Evolutionary conservation across 208 protist genomes (phyloP).

Genomic region (Wallacemonas sp.): DNA sequence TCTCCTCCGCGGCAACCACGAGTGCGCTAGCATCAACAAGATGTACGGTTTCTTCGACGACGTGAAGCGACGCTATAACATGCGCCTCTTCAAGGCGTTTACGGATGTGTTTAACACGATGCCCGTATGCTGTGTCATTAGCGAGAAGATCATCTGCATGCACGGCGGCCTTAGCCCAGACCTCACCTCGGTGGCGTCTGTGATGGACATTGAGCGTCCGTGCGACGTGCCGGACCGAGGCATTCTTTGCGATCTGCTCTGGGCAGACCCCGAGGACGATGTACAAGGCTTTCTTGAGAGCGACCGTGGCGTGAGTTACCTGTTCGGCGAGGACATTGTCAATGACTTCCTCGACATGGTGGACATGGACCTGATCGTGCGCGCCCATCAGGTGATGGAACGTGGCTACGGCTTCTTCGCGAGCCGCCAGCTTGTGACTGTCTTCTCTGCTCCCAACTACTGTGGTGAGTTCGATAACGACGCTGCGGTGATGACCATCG

Average conservation of each 20-base stretch:
- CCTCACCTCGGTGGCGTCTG: slow-evolving; percentile 92
- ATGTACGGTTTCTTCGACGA: slow-evolving; percentile 99
- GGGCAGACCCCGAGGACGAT: slow-evolving; percentile 95
- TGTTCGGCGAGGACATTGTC: slow-evolving; percentile 98
- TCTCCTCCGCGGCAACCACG: slow-evolving; percentile 99
- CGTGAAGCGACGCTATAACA: slow-evolving; percentile 92
- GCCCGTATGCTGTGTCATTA: slow-evolving; percentile 98
- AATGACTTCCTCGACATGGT: slow-evolving; percentile 98
- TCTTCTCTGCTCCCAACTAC: slow-evolving; percentile 99
- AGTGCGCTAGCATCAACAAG: slow-evolving; percentile 97
- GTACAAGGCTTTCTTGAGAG: slow-evolving; percentile 97
- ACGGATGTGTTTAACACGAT: slow-evolving; percentile 99
- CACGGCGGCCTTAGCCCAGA: slow-evolving; percentile 98
- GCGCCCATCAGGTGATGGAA: slow-evolving; percentile 98
- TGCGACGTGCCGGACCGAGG: slow-evolving; percentile 99
- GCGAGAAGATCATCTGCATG: slow-evolving; percentile 99
- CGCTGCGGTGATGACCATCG: slow-evolving; percentile 97
- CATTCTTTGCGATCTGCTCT: slow-evolving; percentile 99
- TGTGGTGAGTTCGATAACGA: slow-evolving; percentile 99
- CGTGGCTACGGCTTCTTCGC: slow-evolving; percentile 99
- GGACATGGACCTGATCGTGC: slow-evolving; percentile 99
- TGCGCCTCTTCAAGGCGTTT: slow-evolving; percentile 99
- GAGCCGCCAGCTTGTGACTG: slow-evolving; percentile 98
- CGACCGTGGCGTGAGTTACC: slow-evolving; percentile 98
- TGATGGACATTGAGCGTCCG: slow-evolving; percentile 95